Base-by-base conservation (phyloP, 345 rosid genomes). In the Eucalyptus rudis region DNA sequence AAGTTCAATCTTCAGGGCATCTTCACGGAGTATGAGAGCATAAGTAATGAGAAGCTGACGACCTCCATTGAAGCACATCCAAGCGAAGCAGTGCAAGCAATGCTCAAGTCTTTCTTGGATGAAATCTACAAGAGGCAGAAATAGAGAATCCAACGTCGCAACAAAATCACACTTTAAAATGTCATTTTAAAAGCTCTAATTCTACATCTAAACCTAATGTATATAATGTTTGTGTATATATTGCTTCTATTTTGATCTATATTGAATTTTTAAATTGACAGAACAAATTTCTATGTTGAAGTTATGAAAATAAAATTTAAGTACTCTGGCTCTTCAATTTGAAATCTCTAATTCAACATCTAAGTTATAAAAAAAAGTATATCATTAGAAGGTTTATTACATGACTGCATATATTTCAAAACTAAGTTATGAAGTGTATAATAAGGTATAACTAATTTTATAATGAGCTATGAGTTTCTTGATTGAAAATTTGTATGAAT, bases 51-150 rank as follows among this genome's bases (percentile, higher is more conserved):
- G 93, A 95, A 93, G 91, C 91, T 97, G 90, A 90, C 89, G 76
- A 88, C 91, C 64, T 83, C 92, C 68, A 95, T 96, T 8, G 98
- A 95, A 90, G 95, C 92, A 86, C 97, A 96, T 89, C 94, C 95
- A 13, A 95, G 94, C 92, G 90, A 92, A 90, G 92, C 96, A 85
- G 94, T 96, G 89, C 96, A 95, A 90, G 95, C 95, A 64, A 96
- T 97, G 90, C 93, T 97, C 93, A 95, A 95, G 93, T 95, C 98
- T 7, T 97, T 97, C 91, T 87, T 95, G 95, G 97, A 90, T 25
- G 95, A 97, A 93, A 97, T 97, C 90, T 97, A 96, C 95, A 95
- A 96, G 96, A 96, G 99, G 91, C 94, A 94, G 89, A 96, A 95
- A 91, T 95, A 92, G 91, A 84, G 87, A 76, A 40, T 40, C 47